Percentiles rank a stretch among this genome's conserved stretches.
Evolutionary conservation across 2,329 filamentous ascomycete genomes (phyloP).

Genomic region (Colletotrichum higginsianum): DNA sequence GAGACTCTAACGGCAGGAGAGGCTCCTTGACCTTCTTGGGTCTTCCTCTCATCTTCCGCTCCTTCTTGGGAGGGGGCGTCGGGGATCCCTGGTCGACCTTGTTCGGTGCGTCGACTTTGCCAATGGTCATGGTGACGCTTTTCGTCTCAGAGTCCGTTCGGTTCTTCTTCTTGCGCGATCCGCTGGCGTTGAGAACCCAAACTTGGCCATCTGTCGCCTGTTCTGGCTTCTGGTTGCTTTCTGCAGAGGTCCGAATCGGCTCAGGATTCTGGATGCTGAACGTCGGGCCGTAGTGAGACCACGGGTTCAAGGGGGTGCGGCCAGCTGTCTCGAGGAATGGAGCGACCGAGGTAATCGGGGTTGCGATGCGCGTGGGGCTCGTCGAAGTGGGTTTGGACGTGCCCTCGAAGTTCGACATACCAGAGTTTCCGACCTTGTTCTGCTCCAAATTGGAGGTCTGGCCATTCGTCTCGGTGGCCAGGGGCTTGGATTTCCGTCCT

Average conservation of each 20-base stretch:
- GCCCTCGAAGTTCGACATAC: neutral
- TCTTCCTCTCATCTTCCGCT: conserved; percentile 19
- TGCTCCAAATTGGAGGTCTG: neutral
- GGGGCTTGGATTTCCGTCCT: neutral
- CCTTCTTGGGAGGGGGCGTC: conserved; percentile 18
- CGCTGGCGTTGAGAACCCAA: conserved; percentile 13
- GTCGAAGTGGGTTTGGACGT: neutral
- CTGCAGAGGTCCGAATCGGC: neutral
- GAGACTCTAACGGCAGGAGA: neutral
- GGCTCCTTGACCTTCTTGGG: conserved; percentile 25
- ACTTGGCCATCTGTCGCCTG: conserved; percentile 2
- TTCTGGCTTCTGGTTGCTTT: neutral
- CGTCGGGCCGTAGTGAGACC: neutral
- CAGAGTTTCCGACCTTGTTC: neutral
- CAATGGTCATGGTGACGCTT: conserved; percentile 16
- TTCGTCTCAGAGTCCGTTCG: neutral
- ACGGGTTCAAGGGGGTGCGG: conserved; percentile 20
- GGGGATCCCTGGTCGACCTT: conserved; percentile 25
- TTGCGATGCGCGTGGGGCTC: conserved; percentile 15
- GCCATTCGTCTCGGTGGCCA: neutral
- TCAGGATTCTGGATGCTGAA: conserved; percentile 18
- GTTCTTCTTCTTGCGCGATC: conserved; percentile 22
- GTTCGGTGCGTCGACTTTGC: conserved; percentile 22
- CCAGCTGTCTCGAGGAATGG: neutral
- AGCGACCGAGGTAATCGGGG: neutral